Conservation (phyloP, 306 rosid genomes). For the Spatholobus suberectus region DNA sequence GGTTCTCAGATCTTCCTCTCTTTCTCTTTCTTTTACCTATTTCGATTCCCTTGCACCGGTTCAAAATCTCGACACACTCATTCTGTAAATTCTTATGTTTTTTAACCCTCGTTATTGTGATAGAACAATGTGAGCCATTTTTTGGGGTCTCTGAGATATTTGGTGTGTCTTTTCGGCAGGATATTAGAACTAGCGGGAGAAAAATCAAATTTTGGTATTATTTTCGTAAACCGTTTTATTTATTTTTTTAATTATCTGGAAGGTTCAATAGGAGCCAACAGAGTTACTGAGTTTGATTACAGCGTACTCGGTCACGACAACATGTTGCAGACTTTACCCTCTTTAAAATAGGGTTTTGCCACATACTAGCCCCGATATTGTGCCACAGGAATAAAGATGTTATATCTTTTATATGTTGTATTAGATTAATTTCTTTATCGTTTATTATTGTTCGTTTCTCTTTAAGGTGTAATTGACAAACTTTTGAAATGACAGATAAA, state of each 20-base stretch:
- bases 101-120: not conserved
- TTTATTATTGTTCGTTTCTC: too few relatives aligned
- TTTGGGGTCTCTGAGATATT: not conserved
- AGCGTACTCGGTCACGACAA: not conserved
- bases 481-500: not conserved
- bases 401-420: not conserved
- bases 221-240: not conserved
- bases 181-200: not conserved
- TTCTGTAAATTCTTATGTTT: not conserved
- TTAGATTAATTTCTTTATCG: not conserved
- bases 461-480: not conserved
- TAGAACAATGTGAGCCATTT: not conserved
- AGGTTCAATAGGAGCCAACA: not conserved
- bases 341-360: not conserved
- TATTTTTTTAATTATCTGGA: not conserved
- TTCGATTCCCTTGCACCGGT: not conserved
- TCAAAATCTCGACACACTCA: not conserved
- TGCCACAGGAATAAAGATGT: not conserved
- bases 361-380: not conserved
- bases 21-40: not conserved
- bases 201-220: not conserved
- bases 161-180: not conserved
- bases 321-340: too few relatives aligned
- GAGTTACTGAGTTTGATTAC: not conserved
- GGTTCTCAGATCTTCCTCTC: conserved; percentile 48